Base-by-base conservation (phyloP, 2,329 filamentous ascomycete species). In the Colletotrichum lentis region DNA sequence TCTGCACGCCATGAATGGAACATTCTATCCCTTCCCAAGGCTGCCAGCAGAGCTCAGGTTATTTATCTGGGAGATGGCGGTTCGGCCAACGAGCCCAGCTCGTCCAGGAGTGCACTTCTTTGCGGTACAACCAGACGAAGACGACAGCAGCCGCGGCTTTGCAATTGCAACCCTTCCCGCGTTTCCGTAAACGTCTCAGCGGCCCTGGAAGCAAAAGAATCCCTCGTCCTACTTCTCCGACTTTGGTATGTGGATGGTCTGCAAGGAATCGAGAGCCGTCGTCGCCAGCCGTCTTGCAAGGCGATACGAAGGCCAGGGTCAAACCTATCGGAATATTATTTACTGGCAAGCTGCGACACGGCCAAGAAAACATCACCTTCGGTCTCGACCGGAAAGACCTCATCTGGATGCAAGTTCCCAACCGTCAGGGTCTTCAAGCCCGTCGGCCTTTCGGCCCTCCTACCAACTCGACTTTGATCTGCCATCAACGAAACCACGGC, bases 171-270 rank as follows among this genome's bases (percentile, higher is more conserved):
- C 41, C 1, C 12, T 55, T 2, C 39, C 50, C 18, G 43, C 14
- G 0, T 55, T 54, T 16, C 1, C 39, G 3, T 0, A 47, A 16
- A 37, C n/a, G 2, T 55, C 59, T 1, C 35, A 47, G 18, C n/a
- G 16, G 41, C 50, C 41, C 24, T 39, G 59, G 41, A 55, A 31
- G 22, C 12, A 52, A 5, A 10, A 41, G 1, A 61, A 61, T 39
- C 50, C 59, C 12, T 62, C 59, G 0, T n/a, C 41, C 20, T 62
- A 62, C 39, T 62, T 55, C 11, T 54, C 20, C 31, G 59, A 62
- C 39, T 47, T 62, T 37, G 59, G 59, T 11, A 46, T 62, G 59
- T 62, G 59, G 59, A 62, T n/a, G 16, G 59, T 50, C 49, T 62
- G 59, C 37, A 46, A n/a, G 50, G 59, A 62, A 2, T 62, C 59